A percentile compares a stretch with the other conserved stretches of the same genome.
phyloP scores from a whole-genome alignment of 306 rosid species.

The Quercus glauca region DNA sequence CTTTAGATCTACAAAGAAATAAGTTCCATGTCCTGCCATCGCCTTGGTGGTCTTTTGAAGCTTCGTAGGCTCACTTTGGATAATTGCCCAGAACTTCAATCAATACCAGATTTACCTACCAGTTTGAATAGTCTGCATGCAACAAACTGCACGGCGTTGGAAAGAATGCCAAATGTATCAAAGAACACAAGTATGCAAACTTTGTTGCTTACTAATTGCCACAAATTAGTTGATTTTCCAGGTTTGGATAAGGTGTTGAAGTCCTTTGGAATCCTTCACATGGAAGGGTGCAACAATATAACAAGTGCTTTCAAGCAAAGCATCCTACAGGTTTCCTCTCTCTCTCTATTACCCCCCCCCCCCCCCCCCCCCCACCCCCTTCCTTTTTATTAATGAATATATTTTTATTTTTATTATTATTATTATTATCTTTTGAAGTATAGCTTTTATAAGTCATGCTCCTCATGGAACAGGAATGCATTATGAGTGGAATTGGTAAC shows the following conservation, averaged over 20 bases:
- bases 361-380: no score
- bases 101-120: not conserved
- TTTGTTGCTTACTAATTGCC: conserved; percentile 9
- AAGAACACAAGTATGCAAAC: not conserved
- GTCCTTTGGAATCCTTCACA: not conserved
- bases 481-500: no score
- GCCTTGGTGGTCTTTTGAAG: no score
- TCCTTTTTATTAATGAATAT: no score
- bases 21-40: no score
- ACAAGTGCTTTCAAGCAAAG: not conserved
- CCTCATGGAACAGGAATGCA: no score
- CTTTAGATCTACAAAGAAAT: no score
- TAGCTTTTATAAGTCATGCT: no score
- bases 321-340: conserved; percentile 22
- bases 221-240: conserved; percentile 11
- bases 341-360: not conserved
- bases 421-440: no score
- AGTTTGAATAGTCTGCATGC: no score
- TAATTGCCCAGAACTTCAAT: not conserved
- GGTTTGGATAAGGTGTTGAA: conserved; percentile 14
- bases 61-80: not conserved
- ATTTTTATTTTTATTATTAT: no score
- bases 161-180: conserved; percentile 13
- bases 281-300: conserved; percentile 25
- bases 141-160: not conserved